Percentiles rank a stretch among this genome's conserved stretches.
Evolutionary conservation across 2,329 filamentous ascomycete species (phyloP).

Genomic region (Pezicula carpinea): DNA sequence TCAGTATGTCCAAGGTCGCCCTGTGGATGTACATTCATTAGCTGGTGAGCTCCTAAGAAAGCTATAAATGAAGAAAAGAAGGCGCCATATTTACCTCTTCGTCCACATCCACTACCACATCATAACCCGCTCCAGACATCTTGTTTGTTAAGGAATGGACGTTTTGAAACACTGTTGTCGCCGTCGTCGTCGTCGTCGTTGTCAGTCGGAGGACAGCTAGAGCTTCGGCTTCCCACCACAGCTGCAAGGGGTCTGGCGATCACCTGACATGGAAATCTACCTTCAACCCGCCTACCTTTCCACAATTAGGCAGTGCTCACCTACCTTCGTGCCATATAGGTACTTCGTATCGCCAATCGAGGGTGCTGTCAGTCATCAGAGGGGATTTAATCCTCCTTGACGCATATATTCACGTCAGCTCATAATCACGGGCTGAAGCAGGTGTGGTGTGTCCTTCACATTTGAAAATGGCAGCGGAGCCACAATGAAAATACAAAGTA

Average conservation of each 20-base stretch:
- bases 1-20: slow-evolving; percentile 97
- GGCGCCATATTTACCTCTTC: slow-evolving; percentile 64
- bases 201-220: background rate
- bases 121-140: slow-evolving; percentile 66
- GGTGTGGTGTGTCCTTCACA: no score
- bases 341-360: no score
- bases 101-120: slow-evolving; percentile 96
- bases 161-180: slow-evolving; percentile 2
- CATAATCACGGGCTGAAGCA: no score
- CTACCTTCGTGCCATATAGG: no score
- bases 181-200: background rate
- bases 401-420: no score
- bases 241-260: background rate
- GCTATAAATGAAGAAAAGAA: slow-evolving; percentile 1
- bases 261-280: no score
- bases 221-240: background rate
- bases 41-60: background rate
- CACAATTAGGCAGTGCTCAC: no score
- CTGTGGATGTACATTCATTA: slow-evolving; percentile 42
- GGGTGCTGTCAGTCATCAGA: no score
- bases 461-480: no score
- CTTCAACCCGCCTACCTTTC: no score
- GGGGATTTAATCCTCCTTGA: no score
- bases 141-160: slow-evolving; percentile 4
- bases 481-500: no score